These are phyloP conservation scores for Colletotrichum sp. DNA, from an alignment of 2,329 filamentous ascomycete genomes.

Conservation along the genomic window DNA sequence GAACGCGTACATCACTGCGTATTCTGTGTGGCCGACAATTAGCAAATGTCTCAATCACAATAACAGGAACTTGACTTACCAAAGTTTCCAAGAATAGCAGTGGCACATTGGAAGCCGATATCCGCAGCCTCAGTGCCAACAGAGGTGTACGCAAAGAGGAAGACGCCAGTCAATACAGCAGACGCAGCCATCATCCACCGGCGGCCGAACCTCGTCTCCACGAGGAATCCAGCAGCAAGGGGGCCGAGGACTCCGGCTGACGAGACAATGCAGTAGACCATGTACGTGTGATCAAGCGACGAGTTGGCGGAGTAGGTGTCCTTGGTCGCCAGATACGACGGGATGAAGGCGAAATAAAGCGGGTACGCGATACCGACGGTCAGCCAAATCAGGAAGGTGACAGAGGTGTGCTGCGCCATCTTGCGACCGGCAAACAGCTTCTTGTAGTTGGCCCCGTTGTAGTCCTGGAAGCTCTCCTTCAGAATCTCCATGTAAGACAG, in stretches of 20 bases:
- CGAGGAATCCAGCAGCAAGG: conserved; percentile 43
- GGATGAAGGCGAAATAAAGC: conserved; percentile 51
- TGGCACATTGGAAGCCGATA: conserved; percentile 45
- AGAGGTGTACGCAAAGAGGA: conserved; percentile 50
- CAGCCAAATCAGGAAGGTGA: conserved; percentile 48
- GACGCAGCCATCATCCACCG: conserved; percentile 50
- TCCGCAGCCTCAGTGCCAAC: conserved; percentile 42
- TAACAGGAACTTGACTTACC: conserved; percentile 27
- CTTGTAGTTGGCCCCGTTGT: conserved; percentile 31
- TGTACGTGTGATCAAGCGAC: conserved; percentile 36
- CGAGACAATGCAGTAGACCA: conserved; percentile 41
- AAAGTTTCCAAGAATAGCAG: conserved; percentile 50
- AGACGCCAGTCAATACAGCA: conserved; percentile 47
- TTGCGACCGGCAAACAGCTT: conserved; percentile 34
- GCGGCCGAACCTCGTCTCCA: conserved; percentile 45
- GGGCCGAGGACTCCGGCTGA: conserved; percentile 44
- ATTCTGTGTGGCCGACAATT: neutral
- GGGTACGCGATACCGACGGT: conserved; percentile 53
- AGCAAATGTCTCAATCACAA: neutral
- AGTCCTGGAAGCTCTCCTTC: conserved; percentile 18
- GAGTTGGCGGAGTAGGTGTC: conserved; percentile 28
- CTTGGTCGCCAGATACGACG: conserved; percentile 47
- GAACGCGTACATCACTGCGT: conserved; percentile 46
- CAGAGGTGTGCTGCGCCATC: conserved; percentile 36
- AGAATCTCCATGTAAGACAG: conserved; percentile 30